Base-by-base conservation (phyloP, 805 yeast species). In the Saccharomycopsis sp. region DNA sequence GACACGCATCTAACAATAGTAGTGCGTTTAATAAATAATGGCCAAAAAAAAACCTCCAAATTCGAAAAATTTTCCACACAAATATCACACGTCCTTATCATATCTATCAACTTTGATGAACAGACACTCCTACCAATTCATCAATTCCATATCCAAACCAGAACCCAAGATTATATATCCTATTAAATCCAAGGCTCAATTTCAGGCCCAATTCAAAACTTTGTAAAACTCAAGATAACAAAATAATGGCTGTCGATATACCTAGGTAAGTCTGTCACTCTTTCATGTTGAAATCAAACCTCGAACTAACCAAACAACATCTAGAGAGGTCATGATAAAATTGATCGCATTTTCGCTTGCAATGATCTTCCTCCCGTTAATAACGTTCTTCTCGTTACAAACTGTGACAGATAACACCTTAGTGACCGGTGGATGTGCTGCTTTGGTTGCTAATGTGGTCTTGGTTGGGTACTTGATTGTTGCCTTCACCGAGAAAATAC, bases 351-450 rank as follows among this genome's bases (percentile, higher is more conserved):
- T 85, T 76, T 87, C 96, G 14, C 86, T 78, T 3, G 84, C 88
- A 59, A 88, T 88, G 94, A 82, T 88, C 56, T 71, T 80, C 23
- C 76, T 83, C 54, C 96, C 96, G 23, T 66, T 88, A 62, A 56
- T 78, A 25, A 74, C 86, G 1, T 88, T 88, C 70, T 88, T 88
- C 68, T 61, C 72, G 1, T 29, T 54, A 3, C 50, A 55, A 19
- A n/a, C 38, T 14, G 35, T 47, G 41, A 57, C 63, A 56, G 74
- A 73, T 53, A 87, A 81, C 65, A 80, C 91, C 1, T 70, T 87
- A 14, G 73, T 85, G 12, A 84, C 89, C 55, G 96, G 96, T 49
- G 94, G 94, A 2, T 67, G 84, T n/a, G 89, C 92, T 42, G 94
- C 94, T 1, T 75, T 82, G 17, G 81, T 81, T 58, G 94, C 94